phyloP scores from a whole-genome alignment of 306 rosid genomes.

The Urtica urens region DNA sequence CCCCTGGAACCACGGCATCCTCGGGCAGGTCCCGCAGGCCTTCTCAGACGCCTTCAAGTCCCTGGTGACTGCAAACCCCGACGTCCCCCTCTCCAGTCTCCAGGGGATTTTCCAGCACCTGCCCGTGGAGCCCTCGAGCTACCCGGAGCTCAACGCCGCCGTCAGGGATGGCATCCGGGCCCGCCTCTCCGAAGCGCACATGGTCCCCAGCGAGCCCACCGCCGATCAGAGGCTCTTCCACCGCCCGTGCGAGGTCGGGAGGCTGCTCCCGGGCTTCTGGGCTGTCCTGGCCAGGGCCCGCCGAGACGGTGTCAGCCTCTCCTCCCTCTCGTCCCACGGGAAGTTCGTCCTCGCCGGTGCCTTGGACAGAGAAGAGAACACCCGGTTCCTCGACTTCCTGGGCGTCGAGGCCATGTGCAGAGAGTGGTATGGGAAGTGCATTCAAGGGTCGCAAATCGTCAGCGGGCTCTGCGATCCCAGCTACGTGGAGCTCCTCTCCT shows the following conservation, averaged over 20 bases:
- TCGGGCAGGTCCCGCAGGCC: constrained; percentile 46
- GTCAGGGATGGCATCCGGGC: constrained; percentile 42
- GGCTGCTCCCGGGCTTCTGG: constrained; percentile 53
- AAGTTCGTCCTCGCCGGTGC: constrained; percentile 36
- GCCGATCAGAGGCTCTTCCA: constrained; percentile 44
- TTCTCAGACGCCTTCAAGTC: constrained; percentile 49
- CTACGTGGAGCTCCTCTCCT: constrained; percentile 41
- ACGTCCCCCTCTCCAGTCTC: constrained; percentile 44
- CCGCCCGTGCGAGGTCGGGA: constrained; percentile 48
- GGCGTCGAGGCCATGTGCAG: constrained; percentile 28
- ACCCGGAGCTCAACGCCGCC: constrained; percentile 20
- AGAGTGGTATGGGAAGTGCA: constrained; percentile 69
- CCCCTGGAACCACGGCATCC: constrained; percentile 76
- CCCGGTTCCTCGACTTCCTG: constrained; percentile 33
- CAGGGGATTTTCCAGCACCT: constrained; percentile 20
- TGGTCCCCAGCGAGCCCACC: constrained; percentile 49
- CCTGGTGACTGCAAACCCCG: constrained; percentile 20
- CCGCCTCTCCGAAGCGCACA: constrained; percentile 27
- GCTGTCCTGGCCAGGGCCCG: constrained; percentile 32
- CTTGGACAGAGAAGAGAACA: constrained; percentile 33
- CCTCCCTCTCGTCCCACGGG: constrained; percentile 41
- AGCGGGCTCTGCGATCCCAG: constrained; percentile 36
- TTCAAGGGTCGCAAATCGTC: constrained; percentile 43
- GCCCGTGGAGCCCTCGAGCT: constrained; percentile 33
- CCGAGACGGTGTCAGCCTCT: constrained; percentile 27